Base-by-base conservation (phyloP, 306 rosid species). In the Prunus armeniaca region DNA sequence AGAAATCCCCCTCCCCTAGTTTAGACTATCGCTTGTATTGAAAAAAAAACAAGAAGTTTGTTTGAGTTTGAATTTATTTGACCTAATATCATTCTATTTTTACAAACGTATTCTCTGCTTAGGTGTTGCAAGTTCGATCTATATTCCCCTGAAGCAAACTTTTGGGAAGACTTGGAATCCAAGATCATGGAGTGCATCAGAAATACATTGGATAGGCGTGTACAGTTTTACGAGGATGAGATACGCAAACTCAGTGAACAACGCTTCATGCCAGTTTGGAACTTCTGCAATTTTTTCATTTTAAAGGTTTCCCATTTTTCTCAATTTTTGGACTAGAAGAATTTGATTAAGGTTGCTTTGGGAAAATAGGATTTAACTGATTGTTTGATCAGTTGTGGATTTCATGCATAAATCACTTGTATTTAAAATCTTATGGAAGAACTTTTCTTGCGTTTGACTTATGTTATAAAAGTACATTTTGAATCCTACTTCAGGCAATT, bases 241-340 rank as follows among this genome's bases (percentile, higher is more conserved):
- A 96, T 96, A 77, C 92, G 99, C 71, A 96, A 96, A 84, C 91
- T 96, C 85, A 96, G 97, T 79, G 99, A 92, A 88, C 99, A 89
- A 76, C 92, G 99, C 66, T 86, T 91, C 84, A 87, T 92, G 97
- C 99, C 99, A 77, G 93, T 91, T 77, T 92, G 99, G 99, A 96
- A 96, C 88, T 96, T 96, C 83, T 96, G 99, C 82, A 96, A 96
- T 82, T 96, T 96, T 86, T 92, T 96, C 79, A 88, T 96, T 85
- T 80, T 96, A 66, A 96, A 96, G 99, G 99, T 95, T 82, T 62
- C 82, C 69, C 82, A 72, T 76, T 82, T 79, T 74, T 79, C 71
- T 38, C 67, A 78, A 83, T 76, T 76, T 79, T 28, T 70, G 70
- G 69, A 76, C 62, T 73, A 52, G 64, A 78, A 60, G 56, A 70